Conservation (phyloP, 768 basidiomycete species). For the Calvatia gigantea region DNA sequence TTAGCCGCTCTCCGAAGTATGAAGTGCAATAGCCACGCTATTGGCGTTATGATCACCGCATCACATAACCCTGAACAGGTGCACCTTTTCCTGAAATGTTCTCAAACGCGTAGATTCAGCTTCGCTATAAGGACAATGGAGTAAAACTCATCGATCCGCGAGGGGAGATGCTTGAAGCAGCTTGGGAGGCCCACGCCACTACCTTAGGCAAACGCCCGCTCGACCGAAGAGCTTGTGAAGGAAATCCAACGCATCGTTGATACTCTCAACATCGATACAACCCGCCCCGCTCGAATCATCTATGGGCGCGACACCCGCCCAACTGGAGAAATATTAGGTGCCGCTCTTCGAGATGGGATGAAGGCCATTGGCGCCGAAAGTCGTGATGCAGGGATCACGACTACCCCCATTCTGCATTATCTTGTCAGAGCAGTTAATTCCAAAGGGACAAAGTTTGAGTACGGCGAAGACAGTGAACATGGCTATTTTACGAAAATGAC, state of each 20-base stretch:
- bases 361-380: slow-evolving; percentile 63
- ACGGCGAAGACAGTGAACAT: slow-evolving; percentile 76
- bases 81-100: slow-evolving; percentile 20
- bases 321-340: slow-evolving; percentile 72
- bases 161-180: slow-evolving; percentile 94
- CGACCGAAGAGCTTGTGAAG: slow-evolving; percentile 68
- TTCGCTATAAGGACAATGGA: slow-evolving; percentile 81
- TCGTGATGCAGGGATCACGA: slow-evolving; percentile 79
- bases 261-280: slow-evolving; percentile 69
- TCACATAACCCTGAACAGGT: slow-evolving; percentile 99
- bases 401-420: slow-evolving; percentile 95
- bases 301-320: slow-evolving; percentile 94
- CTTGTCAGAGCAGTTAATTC: slow-evolving; percentile 89
- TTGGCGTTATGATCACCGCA: slow-evolving; percentile 99
- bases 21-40: slow-evolving; percentile 83
- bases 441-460: no score
- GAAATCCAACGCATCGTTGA: slow-evolving; percentile 61
- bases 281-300: slow-evolving; percentile 76
- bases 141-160: slow-evolving; percentile 97
- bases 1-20: slow-evolving; percentile 90
- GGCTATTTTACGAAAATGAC: slow-evolving; percentile 86
- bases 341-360: slow-evolving; percentile 81
- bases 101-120: slow-evolving; percentile 5
- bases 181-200: slow-evolving; percentile 92
- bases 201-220: slow-evolving; percentile 77